These are phyloP conservation scores for Penicillium maclennaniae DNA, from an alignment of 495 filamentous ascomycete species.

Conservation along the genomic window DNA sequence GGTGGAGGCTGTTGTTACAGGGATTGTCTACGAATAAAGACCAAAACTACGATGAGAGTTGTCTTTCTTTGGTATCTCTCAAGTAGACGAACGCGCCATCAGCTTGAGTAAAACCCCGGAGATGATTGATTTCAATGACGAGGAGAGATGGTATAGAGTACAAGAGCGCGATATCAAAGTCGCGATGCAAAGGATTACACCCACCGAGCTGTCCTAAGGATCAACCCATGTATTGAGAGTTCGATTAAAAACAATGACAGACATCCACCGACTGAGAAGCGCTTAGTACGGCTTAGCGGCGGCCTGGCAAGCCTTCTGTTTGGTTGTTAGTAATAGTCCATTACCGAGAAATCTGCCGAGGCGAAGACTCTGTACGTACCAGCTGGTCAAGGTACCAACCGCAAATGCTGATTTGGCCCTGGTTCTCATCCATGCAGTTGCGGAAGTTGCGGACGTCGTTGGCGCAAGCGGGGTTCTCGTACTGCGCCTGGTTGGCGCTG, in stretches of 20 bases:
- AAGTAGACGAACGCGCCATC: slow-evolving; percentile 6
- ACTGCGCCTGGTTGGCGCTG: slow-evolving; percentile 47
- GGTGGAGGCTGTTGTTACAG: neutral
- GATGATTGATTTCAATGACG: slow-evolving; percentile 13
- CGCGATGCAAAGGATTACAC: slow-evolving; percentile 19
- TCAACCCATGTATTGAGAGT: neutral
- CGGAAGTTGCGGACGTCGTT: slow-evolving; percentile 81
- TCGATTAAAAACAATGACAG: neutral
- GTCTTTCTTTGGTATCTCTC: neutral
- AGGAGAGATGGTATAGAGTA: slow-evolving; percentile 32
- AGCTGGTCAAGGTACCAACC: slow-evolving; percentile 98
- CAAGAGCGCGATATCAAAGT: slow-evolving; percentile 21
- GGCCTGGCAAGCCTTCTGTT: slow-evolving; percentile 85
- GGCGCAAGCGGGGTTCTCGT: slow-evolving; percentile 60
- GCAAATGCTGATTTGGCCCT: slow-evolving; percentile 92
- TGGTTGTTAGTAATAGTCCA: slow-evolving; percentile 21
- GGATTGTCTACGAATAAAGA: neutral
- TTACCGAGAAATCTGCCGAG: neutral
- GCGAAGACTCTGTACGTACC: slow-evolving; percentile 30
- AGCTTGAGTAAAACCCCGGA: neutral
- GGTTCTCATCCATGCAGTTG: slow-evolving; percentile 90
- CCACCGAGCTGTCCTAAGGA: neutral
- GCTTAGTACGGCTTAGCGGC: slow-evolving; percentile 81
- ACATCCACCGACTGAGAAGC: neutral
- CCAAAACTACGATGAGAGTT: neutral